Conservation (phyloP, 768 basidiomycete genomes). For the Boletus tylopilopsis region DNA sequence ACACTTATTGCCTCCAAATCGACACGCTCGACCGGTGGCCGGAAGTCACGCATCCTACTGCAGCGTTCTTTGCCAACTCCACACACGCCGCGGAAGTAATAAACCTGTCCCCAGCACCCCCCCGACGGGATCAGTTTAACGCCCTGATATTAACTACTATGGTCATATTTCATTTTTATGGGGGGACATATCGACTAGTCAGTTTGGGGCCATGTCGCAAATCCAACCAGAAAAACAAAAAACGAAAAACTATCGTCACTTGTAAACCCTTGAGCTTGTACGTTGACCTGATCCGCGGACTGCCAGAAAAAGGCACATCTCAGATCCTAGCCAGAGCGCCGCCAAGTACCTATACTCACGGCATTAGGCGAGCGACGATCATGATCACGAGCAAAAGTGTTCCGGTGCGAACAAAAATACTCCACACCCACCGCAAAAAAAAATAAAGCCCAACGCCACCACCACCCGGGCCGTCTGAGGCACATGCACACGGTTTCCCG, state of each 20-base stretch:
- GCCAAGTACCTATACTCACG: slow-evolving; percentile 9
- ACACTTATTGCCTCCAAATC: slow-evolving; percentile 5
- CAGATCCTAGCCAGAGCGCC: slow-evolving; percentile 13
- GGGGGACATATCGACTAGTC: background rate
- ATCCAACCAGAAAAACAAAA: no score
- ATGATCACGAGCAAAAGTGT: background rate
- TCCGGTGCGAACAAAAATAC: background rate
- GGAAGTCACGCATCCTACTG: slow-evolving; percentile 15
- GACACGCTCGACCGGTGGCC: slow-evolving; percentile 16
- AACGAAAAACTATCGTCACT: background rate
- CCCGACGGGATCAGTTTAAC: slow-evolving; percentile 4
- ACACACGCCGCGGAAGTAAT: slow-evolving; percentile 26
- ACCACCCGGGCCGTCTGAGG: background rate
- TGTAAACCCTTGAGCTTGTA: slow-evolving; percentile 1
- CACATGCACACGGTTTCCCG: background rate
- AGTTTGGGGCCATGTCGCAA: slow-evolving; percentile 4
- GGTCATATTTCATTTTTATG: slow-evolving; percentile 1
- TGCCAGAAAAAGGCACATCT: slow-evolving; percentile 20
- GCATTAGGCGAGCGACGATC: slow-evolving; percentile 25
- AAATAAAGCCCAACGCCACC: slow-evolving; percentile 10
- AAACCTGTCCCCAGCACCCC: slow-evolving; percentile 12
- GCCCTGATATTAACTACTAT: background rate
- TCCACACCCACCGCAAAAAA: slow-evolving; percentile 5
- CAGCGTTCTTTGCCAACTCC: slow-evolving; percentile 18
- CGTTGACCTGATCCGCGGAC: slow-evolving; percentile 25